Conservation (phyloP, 495 filamentous ascomycete species). For the Tuber microsphaerosporum region DNA sequence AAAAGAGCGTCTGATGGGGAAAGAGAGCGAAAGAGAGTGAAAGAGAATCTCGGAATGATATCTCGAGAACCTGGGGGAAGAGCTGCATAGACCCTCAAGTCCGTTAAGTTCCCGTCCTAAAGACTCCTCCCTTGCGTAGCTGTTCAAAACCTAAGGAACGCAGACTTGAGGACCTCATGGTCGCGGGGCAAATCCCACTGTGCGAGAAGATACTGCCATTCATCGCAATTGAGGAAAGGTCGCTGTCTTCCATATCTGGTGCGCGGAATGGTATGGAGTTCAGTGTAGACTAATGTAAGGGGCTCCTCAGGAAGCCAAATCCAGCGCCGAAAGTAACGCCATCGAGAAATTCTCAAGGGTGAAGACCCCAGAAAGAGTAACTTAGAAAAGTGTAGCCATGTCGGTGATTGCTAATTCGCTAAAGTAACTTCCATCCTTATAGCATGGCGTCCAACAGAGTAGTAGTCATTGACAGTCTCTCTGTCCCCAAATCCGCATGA, state of each 20-base stretch:
- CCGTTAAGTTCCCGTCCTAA: background rate
- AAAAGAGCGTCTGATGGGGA: slow-evolving; percentile 16
- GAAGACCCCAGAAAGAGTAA: background rate
- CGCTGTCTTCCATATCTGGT: background rate
- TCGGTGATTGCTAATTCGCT: slow-evolving; percentile 10
- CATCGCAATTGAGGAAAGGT: background rate
- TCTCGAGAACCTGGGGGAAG: background rate
- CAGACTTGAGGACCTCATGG: background rate
- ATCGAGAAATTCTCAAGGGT: background rate
- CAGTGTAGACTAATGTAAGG: background rate
- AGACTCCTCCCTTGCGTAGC: background rate
- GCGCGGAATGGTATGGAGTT: background rate
- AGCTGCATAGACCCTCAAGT: background rate
- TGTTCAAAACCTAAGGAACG: background rate
- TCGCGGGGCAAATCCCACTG: background rate
- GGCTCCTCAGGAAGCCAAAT: background rate
- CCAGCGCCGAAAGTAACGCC: background rate
- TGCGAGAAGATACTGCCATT: background rate
- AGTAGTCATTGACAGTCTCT: slow-evolving; percentile 52
- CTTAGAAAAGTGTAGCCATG: background rate
- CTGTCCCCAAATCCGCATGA: slow-evolving; percentile 50
- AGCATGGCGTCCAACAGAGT: slow-evolving; percentile 52
- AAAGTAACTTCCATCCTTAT: slow-evolving; percentile 50
- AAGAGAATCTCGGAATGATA: slow-evolving; percentile 18
- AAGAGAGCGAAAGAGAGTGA: slow-evolving; percentile 21